Evolutionary conservation across 164 flowering plant genomes (phyloP).

Genomic region (Vitis amurensis): DNA sequence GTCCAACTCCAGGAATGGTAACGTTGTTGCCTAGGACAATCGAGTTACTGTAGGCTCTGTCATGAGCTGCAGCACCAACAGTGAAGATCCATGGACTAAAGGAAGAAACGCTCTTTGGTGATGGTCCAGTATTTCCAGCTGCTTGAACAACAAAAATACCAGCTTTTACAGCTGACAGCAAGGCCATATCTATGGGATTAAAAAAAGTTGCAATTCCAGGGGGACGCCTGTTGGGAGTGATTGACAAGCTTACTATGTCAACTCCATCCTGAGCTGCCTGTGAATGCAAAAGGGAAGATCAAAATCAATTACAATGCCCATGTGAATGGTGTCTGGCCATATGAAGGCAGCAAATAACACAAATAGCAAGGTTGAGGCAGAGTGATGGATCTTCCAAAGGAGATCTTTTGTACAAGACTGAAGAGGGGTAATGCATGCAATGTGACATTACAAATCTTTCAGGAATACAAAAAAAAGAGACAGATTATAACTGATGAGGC

Average conservation of each 20-base stretch:
- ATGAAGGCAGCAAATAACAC: not conserved
- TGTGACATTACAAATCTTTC: not conserved
- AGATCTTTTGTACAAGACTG: not conserved
- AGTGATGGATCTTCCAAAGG: not conserved
- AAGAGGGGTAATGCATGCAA: not conserved
- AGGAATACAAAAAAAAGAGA: no score
- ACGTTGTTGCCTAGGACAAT: slow-evolving; percentile 75
- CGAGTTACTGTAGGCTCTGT: slow-evolving; percentile 73
- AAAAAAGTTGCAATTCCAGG: slow-evolving; percentile 95
- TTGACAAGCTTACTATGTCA: slow-evolving; percentile 88
- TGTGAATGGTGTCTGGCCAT: not conserved
- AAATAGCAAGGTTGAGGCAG: not conserved
- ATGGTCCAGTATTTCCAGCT: slow-evolving; percentile 98
- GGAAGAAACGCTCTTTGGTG: slow-evolving; percentile 86
- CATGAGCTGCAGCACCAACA: slow-evolving; percentile 94
- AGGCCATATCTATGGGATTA: slow-evolving; percentile 96
- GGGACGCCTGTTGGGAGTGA: slow-evolving; percentile 97
- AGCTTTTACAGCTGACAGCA: slow-evolving; percentile 85
- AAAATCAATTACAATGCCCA: not conserved
- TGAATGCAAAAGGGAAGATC: slow-evolving; percentile 11
- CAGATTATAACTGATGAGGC: no score
- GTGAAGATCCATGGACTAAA: slow-evolving; percentile 99
- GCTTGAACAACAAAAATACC: slow-evolving; percentile 98
- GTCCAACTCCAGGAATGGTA: slow-evolving; percentile 85
- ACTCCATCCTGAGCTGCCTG: slow-evolving; percentile 99